A percentile compares a stretch with the other conserved stretches of the same genome.
phyloP scores from a whole-genome alignment of 805 yeast species.

The Yarrowia deformans region DNA sequence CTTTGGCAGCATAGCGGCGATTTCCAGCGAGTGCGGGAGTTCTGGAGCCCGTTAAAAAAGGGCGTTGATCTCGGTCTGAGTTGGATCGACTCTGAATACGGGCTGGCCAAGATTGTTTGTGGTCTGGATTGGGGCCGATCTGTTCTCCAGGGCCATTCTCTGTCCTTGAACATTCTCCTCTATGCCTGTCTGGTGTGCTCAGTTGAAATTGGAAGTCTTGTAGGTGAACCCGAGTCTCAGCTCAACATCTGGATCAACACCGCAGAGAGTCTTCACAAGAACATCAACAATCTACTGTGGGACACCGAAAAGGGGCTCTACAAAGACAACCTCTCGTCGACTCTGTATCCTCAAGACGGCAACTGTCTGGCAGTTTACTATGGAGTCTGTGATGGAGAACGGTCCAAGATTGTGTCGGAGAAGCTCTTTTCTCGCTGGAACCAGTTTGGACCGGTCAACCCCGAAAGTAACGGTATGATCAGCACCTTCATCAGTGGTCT shows the following conservation, averaged over 20 bases:
- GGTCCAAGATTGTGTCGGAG: constrained; percentile 7
- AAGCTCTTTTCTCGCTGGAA: constrained; percentile 7
- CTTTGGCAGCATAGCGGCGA: constrained; percentile 19
- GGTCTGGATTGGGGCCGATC: constrained; percentile 17
- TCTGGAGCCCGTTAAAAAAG: neutral
- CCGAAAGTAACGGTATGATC: constrained; percentile 22
- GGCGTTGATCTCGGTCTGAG: neutral
- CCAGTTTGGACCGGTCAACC: constrained; percentile 21
- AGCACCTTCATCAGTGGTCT: constrained; percentile 2
- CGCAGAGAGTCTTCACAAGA: neutral
- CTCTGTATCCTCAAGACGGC: constrained; percentile 24
- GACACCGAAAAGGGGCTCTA: neutral
- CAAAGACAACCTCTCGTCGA: neutral
- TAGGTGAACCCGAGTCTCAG: neutral
- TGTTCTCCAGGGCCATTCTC: constrained; percentile 1
- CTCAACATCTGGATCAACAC: neutral
- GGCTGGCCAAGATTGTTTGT: neutral
- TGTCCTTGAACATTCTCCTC: constrained; percentile 4
- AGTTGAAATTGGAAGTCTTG: constrained; percentile 2
- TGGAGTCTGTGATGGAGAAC: constrained; percentile 1
- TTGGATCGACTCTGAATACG: constrained; percentile 16
- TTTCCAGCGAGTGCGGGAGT: neutral
- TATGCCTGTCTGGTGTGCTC: constrained; percentile 17
- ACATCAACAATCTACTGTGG: constrained; percentile 9
- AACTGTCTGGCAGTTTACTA: constrained; percentile 15